phyloP scores from a whole-genome alignment of 441 rosid species.

The Arabidopsis lyrata region DNA sequence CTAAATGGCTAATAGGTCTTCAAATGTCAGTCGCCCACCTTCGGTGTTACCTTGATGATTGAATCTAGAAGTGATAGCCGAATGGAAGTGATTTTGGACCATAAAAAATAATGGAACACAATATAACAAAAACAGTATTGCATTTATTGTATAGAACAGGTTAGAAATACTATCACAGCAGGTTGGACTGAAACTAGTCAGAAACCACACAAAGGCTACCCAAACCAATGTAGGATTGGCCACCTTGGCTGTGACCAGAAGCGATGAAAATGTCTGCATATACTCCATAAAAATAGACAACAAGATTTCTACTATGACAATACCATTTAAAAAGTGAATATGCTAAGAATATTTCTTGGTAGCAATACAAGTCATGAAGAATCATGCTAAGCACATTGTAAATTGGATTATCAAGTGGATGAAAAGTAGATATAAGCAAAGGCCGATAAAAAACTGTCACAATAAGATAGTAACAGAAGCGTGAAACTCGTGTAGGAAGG shows the following conservation, averaged over 20 bases:
- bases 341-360: not conserved
- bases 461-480: conserved; percentile 10
- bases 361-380: conserved; percentile 3
- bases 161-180: conserved; percentile 27
- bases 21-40: conserved; percentile 29
- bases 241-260: conserved; percentile 24
- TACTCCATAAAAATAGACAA: conserved; percentile 17
- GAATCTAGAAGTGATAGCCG: conserved; percentile 26
- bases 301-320: conserved; percentile 9
- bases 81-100: conserved; percentile 5
- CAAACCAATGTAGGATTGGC: conserved; percentile 21
- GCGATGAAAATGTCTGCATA: conserved; percentile 35
- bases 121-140: conserved; percentile 1
- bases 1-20: conserved; percentile 13
- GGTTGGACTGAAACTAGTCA: conserved; percentile 18
- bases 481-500: conserved; percentile 2
- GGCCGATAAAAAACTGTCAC: not conserved
- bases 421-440: not conserved
- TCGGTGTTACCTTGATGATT: conserved; percentile 34
- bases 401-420: not conserved
- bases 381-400: conserved; percentile 26
- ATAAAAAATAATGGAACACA: conserved; percentile 3
- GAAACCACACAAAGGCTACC: conserved; percentile 26
- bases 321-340: conserved; percentile 22
- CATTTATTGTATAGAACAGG: not conserved